Conservation (phyloP, 2,329 filamentous ascomycete genomes). For the Botrytis medusae region DNA sequence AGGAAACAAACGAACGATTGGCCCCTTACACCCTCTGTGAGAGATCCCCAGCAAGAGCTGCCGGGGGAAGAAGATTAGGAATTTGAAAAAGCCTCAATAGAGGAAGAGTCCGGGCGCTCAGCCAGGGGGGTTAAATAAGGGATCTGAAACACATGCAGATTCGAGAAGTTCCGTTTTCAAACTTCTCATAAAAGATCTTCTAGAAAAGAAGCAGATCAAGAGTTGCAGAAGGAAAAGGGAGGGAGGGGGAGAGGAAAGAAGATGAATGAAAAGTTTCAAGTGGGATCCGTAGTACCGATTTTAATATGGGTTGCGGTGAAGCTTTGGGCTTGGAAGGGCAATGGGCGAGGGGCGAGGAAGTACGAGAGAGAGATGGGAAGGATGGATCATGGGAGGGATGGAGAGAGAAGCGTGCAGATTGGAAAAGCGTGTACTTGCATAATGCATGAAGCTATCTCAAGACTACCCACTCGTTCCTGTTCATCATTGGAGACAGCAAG, state of each 20-base stretch:
- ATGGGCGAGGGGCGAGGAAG: not conserved
- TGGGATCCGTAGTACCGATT: constrained; percentile 1
- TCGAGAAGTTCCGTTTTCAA: constrained; percentile 8
- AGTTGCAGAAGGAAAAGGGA: not conserved
- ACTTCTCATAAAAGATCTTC: not conserved
- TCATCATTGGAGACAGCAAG: constrained; percentile 12
- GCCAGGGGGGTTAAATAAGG: constrained; percentile 16
- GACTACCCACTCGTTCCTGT: not conserved
- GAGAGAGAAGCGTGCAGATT: not conserved
- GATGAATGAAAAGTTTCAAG: not conserved
- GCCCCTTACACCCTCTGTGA: constrained; percentile 7
- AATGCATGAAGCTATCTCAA: not conserved
- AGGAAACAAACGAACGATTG: constrained; percentile 13
- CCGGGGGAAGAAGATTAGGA: constrained; percentile 5
- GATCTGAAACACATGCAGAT: constrained; percentile 22
- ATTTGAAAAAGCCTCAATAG: not conserved
- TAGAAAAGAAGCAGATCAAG: not conserved
- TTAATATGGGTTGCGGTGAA: constrained; percentile 16
- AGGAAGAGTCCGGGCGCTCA: constrained; percentile 22
- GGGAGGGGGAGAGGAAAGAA: not conserved
- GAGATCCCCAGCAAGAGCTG: not conserved
- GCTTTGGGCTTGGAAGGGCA: not conserved
- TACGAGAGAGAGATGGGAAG: not conserved
- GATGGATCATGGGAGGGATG: not conserved
- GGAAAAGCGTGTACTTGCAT: constrained; percentile 8